Percentiles rank a stretch among this genome's conserved stretches.
Evolutionary conservation across 1,284 basidiomycete species (phyloP).

Genomic region (Agaricales sp.): DNA sequence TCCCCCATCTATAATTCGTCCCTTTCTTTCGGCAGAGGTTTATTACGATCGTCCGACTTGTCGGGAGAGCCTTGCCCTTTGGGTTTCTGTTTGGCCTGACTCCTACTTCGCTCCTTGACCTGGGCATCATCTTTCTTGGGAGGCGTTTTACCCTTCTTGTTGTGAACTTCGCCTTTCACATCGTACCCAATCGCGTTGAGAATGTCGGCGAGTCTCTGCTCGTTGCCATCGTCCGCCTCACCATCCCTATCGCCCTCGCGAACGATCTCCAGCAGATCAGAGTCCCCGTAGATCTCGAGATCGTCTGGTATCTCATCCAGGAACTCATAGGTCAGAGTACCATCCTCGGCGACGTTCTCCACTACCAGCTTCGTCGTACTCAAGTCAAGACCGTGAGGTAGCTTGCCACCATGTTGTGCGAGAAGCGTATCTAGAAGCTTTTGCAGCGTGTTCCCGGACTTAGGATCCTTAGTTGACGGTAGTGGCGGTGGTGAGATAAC

Average conservation of each 20-base stretch:
- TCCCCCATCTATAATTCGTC: constrained; percentile 25
- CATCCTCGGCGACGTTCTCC: constrained; percentile 32
- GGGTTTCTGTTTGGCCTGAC: not conserved
- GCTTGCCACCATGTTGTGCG: constrained; percentile 5
- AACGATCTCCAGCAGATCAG: constrained; percentile 8
- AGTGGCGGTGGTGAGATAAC: constrained; percentile 31
- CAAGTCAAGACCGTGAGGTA: constrained; percentile 12
- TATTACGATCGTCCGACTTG: constrained; percentile 4
- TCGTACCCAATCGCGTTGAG: constrained; percentile 31
- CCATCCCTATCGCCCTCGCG: constrained; percentile 16
- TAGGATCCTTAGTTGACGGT: constrained; percentile 8
- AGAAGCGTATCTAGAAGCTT: constrained; percentile 18
- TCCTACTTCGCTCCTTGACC: not conserved
- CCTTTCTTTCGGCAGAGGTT: constrained; percentile 12
- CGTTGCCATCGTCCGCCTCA: constrained; percentile 19
- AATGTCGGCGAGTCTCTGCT: constrained; percentile 25
- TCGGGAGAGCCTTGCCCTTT: not conserved
- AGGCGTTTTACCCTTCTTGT: constrained; percentile 5
- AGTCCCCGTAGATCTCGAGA: constrained; percentile 12
- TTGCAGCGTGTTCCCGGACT: constrained; percentile 19
- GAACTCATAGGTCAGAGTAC: constrained; percentile 48
- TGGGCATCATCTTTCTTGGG: not conserved
- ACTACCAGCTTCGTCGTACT: constrained; percentile 23
- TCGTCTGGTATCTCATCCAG: constrained; percentile 34
- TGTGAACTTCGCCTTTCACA: constrained; percentile 16